Conservation (phyloP, 1,139 yeast species). For the Candida sp. region DNA sequence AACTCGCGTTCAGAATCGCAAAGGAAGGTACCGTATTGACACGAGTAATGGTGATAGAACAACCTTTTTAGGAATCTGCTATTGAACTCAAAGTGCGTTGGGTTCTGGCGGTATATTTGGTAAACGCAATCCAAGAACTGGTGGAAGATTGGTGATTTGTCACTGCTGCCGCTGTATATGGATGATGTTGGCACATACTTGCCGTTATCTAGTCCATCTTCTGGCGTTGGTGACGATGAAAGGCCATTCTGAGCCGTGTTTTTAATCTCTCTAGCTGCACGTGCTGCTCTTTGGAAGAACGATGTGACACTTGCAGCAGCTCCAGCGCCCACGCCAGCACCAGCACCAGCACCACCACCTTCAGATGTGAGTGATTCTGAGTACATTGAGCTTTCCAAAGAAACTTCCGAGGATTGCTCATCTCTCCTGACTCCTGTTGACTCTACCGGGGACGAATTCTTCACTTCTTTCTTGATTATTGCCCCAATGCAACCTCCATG, state of each 20-base stretch:
- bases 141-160: constrained; percentile 88
- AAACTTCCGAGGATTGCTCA: constrained; percentile 14
- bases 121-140: constrained; percentile 92
- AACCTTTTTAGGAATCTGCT: constrained; percentile 85
- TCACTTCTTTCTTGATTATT: constrained; percentile 24
- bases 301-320: constrained; percentile 23
- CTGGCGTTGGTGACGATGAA: constrained; percentile 14
- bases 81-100: constrained; percentile 80
- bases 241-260: constrained; percentile 35
- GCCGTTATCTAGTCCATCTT: constrained; percentile 11
- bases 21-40: constrained; percentile 93
- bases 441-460: constrained; percentile 9
- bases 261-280: constrained; percentile 48
- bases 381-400: constrained; percentile 16
- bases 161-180: constrained; percentile 43
- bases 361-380: constrained; percentile 13
- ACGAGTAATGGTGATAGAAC: constrained; percentile 87
- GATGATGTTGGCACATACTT: constrained; percentile 13
- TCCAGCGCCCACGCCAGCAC: constrained; percentile 14
- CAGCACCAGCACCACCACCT: constrained; percentile 7
- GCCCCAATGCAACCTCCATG: constrained; percentile 61
- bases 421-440: constrained; percentile 10
- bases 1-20: constrained; percentile 74
- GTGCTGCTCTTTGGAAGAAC: constrained; percentile 45
- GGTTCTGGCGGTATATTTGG: constrained; percentile 76